phyloP scores from a whole-genome alignment of 305 asterid genomes.

The Fraxinus xanthoxyloides region DNA sequence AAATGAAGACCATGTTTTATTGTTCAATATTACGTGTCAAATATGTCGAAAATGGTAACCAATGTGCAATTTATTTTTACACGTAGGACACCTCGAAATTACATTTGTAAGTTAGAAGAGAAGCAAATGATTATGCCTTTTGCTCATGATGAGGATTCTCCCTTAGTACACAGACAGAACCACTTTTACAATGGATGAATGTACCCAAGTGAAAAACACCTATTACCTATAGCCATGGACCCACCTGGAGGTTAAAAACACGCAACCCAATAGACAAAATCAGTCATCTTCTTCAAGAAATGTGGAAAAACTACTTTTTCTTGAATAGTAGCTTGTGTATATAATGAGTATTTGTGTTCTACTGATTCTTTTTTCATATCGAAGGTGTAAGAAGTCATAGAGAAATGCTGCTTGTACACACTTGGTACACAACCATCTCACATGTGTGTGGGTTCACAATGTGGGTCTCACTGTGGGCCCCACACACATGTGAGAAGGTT shows the following conservation, averaged over 20 bases:
- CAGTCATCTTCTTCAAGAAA: not conserved
- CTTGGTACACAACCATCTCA: no score
- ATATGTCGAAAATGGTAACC: no score
- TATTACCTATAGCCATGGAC: not conserved
- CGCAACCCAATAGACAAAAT: not conserved
- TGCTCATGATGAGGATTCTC: not conserved
- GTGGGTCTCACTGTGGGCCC: no score
- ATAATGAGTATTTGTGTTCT: not conserved
- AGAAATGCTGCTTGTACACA: no score
- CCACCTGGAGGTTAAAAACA: not conserved
- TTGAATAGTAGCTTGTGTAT: not conserved
- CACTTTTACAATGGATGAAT: not conserved
- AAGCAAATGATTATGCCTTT: not conserved
- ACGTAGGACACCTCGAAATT: not conserved
- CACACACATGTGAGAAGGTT: no score
- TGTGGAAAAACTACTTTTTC: not conserved
- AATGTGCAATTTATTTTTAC: not conserved
- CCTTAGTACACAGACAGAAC: not conserved
- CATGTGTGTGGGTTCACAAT: no score
- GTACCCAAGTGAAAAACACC: not conserved
- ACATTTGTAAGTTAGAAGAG: not conserved
- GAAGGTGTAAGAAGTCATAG: no score
- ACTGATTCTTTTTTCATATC: no score
- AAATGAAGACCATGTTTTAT: no score
- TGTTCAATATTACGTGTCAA: no score